Evolutionary conservation across 2,329 filamentous ascomycete genomes (phyloP).

Genomic region (Colletotrichum sp.): DNA sequence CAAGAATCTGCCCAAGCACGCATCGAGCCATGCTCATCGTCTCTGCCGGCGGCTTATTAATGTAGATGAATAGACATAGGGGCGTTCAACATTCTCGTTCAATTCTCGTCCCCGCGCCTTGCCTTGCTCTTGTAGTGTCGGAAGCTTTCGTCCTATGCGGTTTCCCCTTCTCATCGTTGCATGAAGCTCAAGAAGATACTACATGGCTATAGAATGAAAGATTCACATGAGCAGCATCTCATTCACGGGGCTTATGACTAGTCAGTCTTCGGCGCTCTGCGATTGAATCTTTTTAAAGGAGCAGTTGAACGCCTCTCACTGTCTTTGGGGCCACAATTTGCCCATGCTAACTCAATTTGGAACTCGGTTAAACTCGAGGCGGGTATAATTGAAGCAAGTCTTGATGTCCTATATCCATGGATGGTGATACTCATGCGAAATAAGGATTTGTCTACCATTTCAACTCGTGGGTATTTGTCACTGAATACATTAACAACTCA

Average conservation of each 20-base stretch:
- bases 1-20: neutral
- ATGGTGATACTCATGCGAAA: accelerated
- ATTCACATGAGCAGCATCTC: neutral
- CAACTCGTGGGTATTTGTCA: too few relatives aligned
- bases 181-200: neutral
- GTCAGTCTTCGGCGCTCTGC: too few relatives aligned
- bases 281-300: too few relatives aligned
- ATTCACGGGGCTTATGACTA: accelerated
- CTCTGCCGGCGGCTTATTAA: neutral
- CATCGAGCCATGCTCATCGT: neutral
- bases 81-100: neutral
- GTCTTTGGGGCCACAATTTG: neutral
- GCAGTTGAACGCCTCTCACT: too few relatives aligned
- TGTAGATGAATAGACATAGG: accelerated
- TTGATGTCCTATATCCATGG: too few relatives aligned
- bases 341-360: neutral
- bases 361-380: too few relatives aligned
- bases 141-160: neutral
- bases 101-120: neutral
- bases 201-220: too few relatives aligned
- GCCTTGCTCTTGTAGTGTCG: neutral
- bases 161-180: neutral
- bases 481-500: too few relatives aligned
- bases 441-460: too few relatives aligned
- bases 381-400: too few relatives aligned